Conservation (phyloP, 2,329 filamentous ascomycete species). For the Apiospora arundinis region DNA sequence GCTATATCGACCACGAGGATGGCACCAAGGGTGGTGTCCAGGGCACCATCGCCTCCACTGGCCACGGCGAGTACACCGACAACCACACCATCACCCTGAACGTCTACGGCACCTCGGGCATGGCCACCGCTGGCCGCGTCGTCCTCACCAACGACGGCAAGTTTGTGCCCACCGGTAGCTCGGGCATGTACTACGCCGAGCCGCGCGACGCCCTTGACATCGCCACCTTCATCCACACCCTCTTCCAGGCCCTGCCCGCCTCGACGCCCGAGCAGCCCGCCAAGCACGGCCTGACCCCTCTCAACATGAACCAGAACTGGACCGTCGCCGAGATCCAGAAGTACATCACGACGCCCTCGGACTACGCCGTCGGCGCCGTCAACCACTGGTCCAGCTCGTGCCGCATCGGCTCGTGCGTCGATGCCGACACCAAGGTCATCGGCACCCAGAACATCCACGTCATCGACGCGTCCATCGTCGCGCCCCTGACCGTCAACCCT, state of each 20-base stretch:
- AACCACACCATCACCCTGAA: slow-evolving; percentile 60
- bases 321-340: slow-evolving; percentile 53
- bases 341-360: slow-evolving; percentile 55
- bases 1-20: slow-evolving; percentile 49
- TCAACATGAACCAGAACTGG: slow-evolving; percentile 54
- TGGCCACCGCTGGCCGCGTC: slow-evolving; percentile 55
- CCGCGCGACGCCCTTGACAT: slow-evolving; percentile 55
- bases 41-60: slow-evolving; percentile 58
- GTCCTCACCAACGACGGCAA: slow-evolving; percentile 47
- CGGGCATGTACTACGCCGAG: slow-evolving; percentile 54
- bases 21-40: slow-evolving; percentile 53
- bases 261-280: slow-evolving; percentile 39
- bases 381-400: slow-evolving; percentile 62
- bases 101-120: slow-evolving; percentile 62
- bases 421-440: slow-evolving; percentile 51
- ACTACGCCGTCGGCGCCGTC: slow-evolving; percentile 56
- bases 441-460: slow-evolving; percentile 59
- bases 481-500: slow-evolving; percentile 59
- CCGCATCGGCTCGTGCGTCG: slow-evolving; percentile 56
- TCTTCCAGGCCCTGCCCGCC: slow-evolving; percentile 51
- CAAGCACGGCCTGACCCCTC: slow-evolving; percentile 47
- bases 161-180: slow-evolving; percentile 49
- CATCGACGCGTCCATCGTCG: slow-evolving; percentile 56
- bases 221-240: slow-evolving; percentile 54
- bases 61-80: slow-evolving; percentile 46